Evolutionary conservation across 129 eudicot genomes (phyloP).

Genomic region (Centrapalus pauciflorus): DNA sequence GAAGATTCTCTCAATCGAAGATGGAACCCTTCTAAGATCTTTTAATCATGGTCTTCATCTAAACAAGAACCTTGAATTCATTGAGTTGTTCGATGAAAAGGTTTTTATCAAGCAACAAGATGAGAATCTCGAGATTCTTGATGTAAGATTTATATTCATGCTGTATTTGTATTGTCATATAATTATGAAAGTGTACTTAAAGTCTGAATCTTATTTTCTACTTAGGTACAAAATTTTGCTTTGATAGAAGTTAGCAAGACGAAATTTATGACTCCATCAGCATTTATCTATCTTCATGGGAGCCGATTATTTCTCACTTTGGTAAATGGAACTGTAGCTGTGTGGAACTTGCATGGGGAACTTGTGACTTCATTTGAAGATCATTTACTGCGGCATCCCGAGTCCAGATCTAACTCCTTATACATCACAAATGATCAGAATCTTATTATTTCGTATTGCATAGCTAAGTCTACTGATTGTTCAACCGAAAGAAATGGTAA

Average conservation of each 20-base stretch:
- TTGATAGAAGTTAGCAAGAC: constrained; percentile 77
- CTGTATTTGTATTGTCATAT: no score
- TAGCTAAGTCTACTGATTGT: constrained; percentile 65
- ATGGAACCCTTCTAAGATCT: constrained; percentile 72
- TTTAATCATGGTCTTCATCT: constrained; percentile 72
- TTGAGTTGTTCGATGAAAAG: constrained; percentile 72
- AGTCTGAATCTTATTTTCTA: neutral
- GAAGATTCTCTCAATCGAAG: constrained; percentile 74
- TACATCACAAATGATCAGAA: constrained; percentile 95
- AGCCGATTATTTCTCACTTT: constrained; percentile 81
- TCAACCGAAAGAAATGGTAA: constrained; percentile 63
- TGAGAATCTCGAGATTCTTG: constrained; percentile 74
- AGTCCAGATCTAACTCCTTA: constrained; percentile 84
- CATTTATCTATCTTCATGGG: constrained; percentile 81
- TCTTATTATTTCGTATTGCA: constrained; percentile 88
- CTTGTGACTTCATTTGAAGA: constrained; percentile 93
- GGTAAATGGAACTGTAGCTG: constrained; percentile 83
- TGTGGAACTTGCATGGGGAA: constrained; percentile 94
- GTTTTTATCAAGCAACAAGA: no score
- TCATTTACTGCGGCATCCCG: constrained; percentile 92
- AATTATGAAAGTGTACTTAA: neutral
- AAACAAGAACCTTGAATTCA: constrained; percentile 74
- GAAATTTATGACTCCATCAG: constrained; percentile 94
- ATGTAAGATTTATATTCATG: no score
- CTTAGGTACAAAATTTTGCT: constrained; percentile 68